These are phyloP conservation scores for Didymosphaeria variabile DNA, from an alignment of 2,329 filamentous ascomycete species.

Conservation along the genomic window DNA sequence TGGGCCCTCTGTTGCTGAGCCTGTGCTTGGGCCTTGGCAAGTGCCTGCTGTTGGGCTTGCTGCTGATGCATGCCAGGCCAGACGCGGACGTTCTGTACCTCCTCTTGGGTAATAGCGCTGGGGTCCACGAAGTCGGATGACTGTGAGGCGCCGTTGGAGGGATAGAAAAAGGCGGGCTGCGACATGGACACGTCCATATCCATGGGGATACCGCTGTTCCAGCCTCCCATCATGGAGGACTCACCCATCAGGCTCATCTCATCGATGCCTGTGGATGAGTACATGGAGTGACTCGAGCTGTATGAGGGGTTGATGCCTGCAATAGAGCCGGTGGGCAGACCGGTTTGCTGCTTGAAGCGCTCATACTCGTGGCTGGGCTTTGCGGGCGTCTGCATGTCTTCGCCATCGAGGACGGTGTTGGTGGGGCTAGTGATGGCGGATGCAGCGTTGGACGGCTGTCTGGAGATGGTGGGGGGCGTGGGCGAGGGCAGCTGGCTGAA, in stretches of 20 bases:
- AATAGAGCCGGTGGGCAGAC: constrained; percentile 84
- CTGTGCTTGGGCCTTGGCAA: constrained; percentile 46
- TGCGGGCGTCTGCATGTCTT: constrained; percentile 68
- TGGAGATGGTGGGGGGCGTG: constrained; percentile 62
- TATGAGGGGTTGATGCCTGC: constrained; percentile 75
- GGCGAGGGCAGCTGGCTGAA: constrained; percentile 70
- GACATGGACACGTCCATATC: constrained; percentile 63
- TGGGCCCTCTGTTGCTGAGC: constrained; percentile 42
- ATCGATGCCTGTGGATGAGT: constrained; percentile 71
- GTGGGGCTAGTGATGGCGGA: constrained; percentile 65
- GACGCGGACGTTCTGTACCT: constrained; percentile 72
- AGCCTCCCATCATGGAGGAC: constrained; percentile 61
- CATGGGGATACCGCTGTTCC: constrained; percentile 61
- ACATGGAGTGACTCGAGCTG: constrained; percentile 53
- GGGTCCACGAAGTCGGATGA: constrained; percentile 74
- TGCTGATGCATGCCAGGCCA: constrained; percentile 96
- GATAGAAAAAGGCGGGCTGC: constrained; percentile 71
- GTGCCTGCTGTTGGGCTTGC: constrained; percentile 81
- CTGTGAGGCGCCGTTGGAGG: constrained; percentile 51
- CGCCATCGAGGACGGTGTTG: constrained; percentile 58
- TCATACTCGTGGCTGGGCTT: constrained; percentile 95
- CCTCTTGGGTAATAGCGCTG: constrained; percentile 73
- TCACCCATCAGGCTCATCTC: constrained; percentile 68
- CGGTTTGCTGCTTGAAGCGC: constrained; percentile 94
- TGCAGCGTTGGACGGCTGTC: constrained; percentile 62